Base-by-base conservation (phyloP, 2,329 filamentous ascomycete species). In the Septoria linicola region DNA sequence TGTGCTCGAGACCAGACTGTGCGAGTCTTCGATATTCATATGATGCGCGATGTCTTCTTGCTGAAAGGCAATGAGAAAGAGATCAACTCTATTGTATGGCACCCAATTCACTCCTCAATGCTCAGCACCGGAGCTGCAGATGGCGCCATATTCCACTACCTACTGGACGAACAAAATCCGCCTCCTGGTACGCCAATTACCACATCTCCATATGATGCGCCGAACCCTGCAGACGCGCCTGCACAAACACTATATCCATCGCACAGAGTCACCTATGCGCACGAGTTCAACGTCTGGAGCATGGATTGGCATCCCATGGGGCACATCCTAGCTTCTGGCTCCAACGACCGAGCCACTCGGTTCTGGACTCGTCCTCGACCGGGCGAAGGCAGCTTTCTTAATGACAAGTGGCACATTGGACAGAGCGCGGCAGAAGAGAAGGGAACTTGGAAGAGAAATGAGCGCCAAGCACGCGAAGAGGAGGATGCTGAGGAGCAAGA, bases 301-400 rank as follows among this genome's bases (percentile, higher is more conserved):
- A 80, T 99, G 42, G 91, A 96, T 73, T 99, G 93, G 91, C 93
- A 99, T 68, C 93, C 93, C 0, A 79, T 97, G 0, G 93, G 93
- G 21, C 93, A 99, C 66, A 92, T 99, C 57, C 80, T 99, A 6
- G 91, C 91, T 0, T 95, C 92, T 1, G 93, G 93, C 10, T 96
- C 91, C 8, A 97, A 99, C 69, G 93, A 99, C 69, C 86, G 93
- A 34, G 91, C 96, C 55, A 97, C 93, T 2, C 85, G 93, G 41
- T 99, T 99, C 75, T 99, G 93, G 93, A 90, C 91, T 3, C 85
- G 93, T 35, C 83, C 89, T 13, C 79, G 93, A 41, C 93, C 93
- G 1, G 93, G 93, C 41, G 92, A 96, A 60, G 81, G 79, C n/a
- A 84, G 87, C 46, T 87, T 87, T 62, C 81, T 89, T 71, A 90